phyloP scores from a whole-genome alignment of 768 basidiomycete genomes.

The Agaricus blazei region DNA sequence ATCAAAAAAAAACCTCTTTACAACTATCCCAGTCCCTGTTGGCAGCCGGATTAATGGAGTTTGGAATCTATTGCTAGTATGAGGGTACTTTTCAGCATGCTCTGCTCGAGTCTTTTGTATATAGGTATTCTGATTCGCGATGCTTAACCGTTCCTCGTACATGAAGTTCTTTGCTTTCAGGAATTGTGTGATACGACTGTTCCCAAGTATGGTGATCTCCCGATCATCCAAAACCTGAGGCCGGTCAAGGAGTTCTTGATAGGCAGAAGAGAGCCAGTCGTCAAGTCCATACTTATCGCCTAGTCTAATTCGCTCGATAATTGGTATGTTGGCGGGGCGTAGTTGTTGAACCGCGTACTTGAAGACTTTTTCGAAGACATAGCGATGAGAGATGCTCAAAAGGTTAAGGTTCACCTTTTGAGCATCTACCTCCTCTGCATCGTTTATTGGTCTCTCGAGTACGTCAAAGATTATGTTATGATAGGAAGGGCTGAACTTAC shows the following conservation, averaged over 20 bases:
- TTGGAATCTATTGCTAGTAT: neutral
- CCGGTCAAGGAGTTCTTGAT: constrained; percentile 31
- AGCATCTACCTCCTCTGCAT: neutral
- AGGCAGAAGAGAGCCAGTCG: constrained; percentile 34
- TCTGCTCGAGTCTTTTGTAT: neutral
- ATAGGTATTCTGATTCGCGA: neutral
- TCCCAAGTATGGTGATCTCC: constrained; percentile 24
- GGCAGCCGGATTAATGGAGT: neutral
- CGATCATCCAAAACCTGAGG: constrained; percentile 23
- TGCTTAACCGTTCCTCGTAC: neutral
- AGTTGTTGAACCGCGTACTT: constrained; percentile 24
- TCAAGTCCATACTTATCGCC: constrained; percentile 32
- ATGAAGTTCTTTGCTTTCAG: constrained; percentile 3
- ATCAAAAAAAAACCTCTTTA: neutral
- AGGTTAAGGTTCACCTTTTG: constrained; percentile 27
- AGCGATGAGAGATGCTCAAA: constrained; percentile 35
- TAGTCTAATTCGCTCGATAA: constrained; percentile 32
- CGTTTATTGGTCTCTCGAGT: constrained; percentile 7
- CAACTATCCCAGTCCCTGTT: neutral
- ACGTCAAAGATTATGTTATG: neutral
- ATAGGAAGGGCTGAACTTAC: constrained; percentile 17
- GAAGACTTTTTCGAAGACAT: constrained; percentile 29
- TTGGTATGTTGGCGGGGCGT: constrained; percentile 14
- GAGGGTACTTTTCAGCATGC: neutral
- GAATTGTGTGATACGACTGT: neutral